Evolutionary conservation across 2,329 filamentous ascomycete genomes (phyloP).

Genomic region (Fusarium armeniacum): DNA sequence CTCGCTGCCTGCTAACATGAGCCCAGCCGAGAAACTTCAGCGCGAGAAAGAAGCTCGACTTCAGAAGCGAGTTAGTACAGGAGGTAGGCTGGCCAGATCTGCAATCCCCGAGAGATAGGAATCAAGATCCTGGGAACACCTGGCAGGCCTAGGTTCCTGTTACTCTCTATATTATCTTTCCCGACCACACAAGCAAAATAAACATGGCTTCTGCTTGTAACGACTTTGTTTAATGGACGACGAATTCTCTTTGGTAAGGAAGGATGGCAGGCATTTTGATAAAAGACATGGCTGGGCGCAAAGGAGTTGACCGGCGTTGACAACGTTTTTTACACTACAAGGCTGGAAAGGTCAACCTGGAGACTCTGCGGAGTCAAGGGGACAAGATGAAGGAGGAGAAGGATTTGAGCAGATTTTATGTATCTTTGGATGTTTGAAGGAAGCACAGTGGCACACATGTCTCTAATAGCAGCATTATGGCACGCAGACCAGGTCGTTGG

Average conservation of each 20-base stretch:
- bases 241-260: constrained; percentile 41
- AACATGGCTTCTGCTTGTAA: constrained; percentile 22
- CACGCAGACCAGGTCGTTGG: constrained; percentile 38
- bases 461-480: constrained; percentile 27
- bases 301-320: constrained; percentile 47
- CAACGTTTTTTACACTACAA: constrained; percentile 26
- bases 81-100: constrained; percentile 77
- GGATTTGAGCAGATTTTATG: constrained; percentile 25
- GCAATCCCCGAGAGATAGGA: constrained; percentile 74
- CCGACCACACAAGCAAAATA: constrained; percentile 45
- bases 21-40: constrained; percentile 64
- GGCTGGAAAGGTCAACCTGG: constrained; percentile 15
- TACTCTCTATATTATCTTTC: constrained; percentile 54
- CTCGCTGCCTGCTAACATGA: constrained; percentile 67
- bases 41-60: constrained; percentile 77
- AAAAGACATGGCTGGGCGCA: constrained; percentile 40
- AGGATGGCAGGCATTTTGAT: constrained; percentile 42
- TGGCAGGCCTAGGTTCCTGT: constrained; percentile 57
- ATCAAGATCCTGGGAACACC: constrained; percentile 57
- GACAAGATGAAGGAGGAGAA: constrained; percentile 31
- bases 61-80: constrained; percentile 84
- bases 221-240: constrained; percentile 35
- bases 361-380: constrained; percentile 21
- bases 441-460: constrained; percentile 15
- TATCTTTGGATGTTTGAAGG: constrained; percentile 18